Evolutionary conservation across 2,329 filamentous ascomycete genomes (phyloP), one percentile per base, ranked within the genome.

Genomic region (Neofusicoccum umdonicola): DNA sequence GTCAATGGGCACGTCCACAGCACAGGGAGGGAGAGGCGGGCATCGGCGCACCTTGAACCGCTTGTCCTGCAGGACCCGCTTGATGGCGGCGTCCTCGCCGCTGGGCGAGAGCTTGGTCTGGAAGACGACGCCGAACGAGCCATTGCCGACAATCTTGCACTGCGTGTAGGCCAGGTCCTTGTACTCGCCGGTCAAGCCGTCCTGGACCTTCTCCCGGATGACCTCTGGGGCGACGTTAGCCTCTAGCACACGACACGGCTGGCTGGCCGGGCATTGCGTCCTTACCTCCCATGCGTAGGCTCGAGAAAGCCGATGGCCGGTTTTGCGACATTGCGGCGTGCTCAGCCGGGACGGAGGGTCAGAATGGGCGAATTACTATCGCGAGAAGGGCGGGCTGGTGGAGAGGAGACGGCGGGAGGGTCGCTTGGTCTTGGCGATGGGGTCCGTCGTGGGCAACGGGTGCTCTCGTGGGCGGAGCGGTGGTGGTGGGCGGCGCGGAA

Each of bases 61-160:
- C 85, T 99, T 99, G 85, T 99, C 95, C 77, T 99, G 95, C 66
- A 99, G 87, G 66, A 99, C 95, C 73, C 95, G 90, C 85, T 99
- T 99, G 85, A 99, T 99, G 77, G 95, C 95, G 62, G 95, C 95
- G 82, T 99, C 95, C 80, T 99, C 95, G 69, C 94, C 94, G 68
- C 91, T 95, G n/a, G 95, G 95, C 67, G 94, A 94, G 73, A 99
- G 87, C 83, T 98, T 98, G 65, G 95, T 99, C 83, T 99, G 95
- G 80, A 99, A 99, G 69, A 99, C 95, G 58, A 99, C 94, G 69
- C 95, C 95, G 72, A 99, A 99, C 41, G 94, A 98, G 71, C 95
- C 95, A 82, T 99, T 99, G 78, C 95, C 95, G 56, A 99, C 95
- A 74, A 99, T 98, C 83, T 99, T 99, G 85, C 94, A 98, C 78